A percentile compares a stretch with the other conserved stretches of the same genome.
These are phyloP conservation scores for Psilocybe mexicana DNA, from an alignment of 1,284 basidiomycete genomes.

Conservation along the genomic window DNA sequence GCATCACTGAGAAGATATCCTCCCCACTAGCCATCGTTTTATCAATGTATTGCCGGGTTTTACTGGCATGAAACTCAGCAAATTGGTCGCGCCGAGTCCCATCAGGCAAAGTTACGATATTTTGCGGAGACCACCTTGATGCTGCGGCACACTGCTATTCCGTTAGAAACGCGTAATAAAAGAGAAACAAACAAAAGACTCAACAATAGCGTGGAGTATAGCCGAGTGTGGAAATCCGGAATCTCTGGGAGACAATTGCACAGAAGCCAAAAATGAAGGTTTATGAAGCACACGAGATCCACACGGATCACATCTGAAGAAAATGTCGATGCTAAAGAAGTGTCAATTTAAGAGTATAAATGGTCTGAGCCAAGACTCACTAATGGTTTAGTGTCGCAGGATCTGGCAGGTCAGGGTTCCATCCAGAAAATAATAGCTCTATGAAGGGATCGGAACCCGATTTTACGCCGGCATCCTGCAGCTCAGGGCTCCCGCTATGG, in stretches of 20 bases:
- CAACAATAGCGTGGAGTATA: conserved; percentile 79
- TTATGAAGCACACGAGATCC: conserved; percentile 76
- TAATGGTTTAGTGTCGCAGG: conserved; percentile 70
- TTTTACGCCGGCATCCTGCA: conserved; percentile 36
- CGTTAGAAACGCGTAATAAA: conserved; percentile 14
- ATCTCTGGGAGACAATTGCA: conserved; percentile 75
- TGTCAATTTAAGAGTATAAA: conserved; percentile 13
- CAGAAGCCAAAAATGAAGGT: conserved; percentile 74
- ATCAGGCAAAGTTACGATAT: conserved; percentile 64
- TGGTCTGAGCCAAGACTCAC: conserved; percentile 43
- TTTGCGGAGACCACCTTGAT: conserved; percentile 76
- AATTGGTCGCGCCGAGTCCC: conserved; percentile 76
- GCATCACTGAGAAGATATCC: conserved; percentile 82
- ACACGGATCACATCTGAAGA: conserved; percentile 82
- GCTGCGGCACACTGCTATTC: conserved; percentile 72
- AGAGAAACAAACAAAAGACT: conserved; percentile 18
- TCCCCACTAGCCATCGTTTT: conserved; percentile 81
- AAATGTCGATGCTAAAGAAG: conserved; percentile 65
- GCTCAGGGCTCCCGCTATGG: conserved; percentile 52
- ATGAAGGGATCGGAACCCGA: conserved; percentile 51
- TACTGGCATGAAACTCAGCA: conserved; percentile 81
- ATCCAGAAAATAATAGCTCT: conserved; percentile 70
- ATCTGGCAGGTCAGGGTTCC: conserved; percentile 81
- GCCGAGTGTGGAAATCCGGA: conserved; percentile 79
- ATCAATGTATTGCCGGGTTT: conserved; percentile 82